Evolutionary conservation across 2,329 filamentous ascomycete species (phyloP).

Genomic region (Cladorrhinum sp.): DNA sequence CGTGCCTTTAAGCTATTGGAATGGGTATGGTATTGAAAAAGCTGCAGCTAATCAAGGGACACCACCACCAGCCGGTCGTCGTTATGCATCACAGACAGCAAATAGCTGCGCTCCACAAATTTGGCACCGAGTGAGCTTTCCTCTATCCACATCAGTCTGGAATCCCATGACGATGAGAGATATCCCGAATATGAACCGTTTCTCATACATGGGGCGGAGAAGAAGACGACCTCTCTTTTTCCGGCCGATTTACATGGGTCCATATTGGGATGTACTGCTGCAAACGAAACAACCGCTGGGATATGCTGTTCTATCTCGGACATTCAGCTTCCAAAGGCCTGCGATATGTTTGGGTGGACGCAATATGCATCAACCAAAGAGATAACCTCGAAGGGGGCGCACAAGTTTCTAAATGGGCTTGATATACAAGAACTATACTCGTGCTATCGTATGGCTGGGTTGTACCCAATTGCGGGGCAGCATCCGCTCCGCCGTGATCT

Average conservation of each 20-base stretch:
- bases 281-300: conserved; percentile 31
- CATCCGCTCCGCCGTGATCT: neutral
- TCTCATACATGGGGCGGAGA: conserved; percentile 33
- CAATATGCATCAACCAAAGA: conserved; percentile 27
- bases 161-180: conserved; percentile 16
- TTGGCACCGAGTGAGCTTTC: no score
- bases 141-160: conserved; percentile 21
- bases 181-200: conserved; percentile 31
- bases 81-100: no score
- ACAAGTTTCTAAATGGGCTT: conserved; percentile 28
- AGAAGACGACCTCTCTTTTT: conserved; percentile 22
- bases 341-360: conserved; percentile 22
- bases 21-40: no score
- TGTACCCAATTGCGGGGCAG: neutral
- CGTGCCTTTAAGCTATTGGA: no score
- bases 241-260: conserved; percentile 27
- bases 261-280: conserved; percentile 30
- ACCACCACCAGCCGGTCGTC: no score
- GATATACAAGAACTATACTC: conserved; percentile 12
- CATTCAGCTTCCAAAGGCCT: conserved; percentile 7
- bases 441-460: conserved; percentile 13
- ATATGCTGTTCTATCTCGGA: conserved; percentile 25
- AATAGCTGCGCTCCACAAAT: no score
- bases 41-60: no score
- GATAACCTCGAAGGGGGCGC: conserved; percentile 17